Conservation (phyloP, 805 yeast genomes). For the Metschnikowia lunata region DNA sequence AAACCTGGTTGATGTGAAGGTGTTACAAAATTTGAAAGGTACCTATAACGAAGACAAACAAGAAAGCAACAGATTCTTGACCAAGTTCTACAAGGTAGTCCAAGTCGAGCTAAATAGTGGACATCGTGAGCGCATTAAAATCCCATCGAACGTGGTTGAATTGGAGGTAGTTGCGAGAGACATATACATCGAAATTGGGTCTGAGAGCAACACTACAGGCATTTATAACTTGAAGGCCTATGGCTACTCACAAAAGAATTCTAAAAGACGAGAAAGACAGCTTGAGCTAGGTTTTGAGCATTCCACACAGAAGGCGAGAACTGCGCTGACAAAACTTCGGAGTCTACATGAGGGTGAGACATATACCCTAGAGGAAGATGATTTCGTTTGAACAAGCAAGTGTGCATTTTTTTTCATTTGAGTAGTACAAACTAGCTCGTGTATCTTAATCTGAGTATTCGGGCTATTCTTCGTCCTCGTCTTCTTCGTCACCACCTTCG, state of each 20-base stretch:
- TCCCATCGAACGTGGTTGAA: conserved; percentile 34
- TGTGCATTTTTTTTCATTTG: too few species aligned
- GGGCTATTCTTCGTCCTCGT: conserved; percentile 51
- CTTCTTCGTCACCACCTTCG: conserved; percentile 51
- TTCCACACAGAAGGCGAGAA: conserved; percentile 1
- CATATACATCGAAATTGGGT: conserved; percentile 25
- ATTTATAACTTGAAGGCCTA: conserved; percentile 14
- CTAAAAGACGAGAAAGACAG: conserved; percentile 9
- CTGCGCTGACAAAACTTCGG: background rate
- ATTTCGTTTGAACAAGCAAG: background rate
- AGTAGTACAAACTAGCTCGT: background rate
- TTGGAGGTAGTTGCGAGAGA: conserved; percentile 30
- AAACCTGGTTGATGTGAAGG: conserved; percentile 3
- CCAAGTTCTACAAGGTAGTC: conserved; percentile 29
- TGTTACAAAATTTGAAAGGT: too few species aligned
- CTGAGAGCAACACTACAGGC: conserved; percentile 12
- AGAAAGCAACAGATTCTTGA: conserved; percentile 23
- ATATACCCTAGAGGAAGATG: conserved; percentile 8
- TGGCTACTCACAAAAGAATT: conserved; percentile 13
- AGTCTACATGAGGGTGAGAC: background rate
- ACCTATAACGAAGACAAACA: too few species aligned
- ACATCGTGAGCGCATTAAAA: conserved; percentile 23
- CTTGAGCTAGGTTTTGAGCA: conserved; percentile 12
- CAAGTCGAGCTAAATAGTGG: conserved; percentile 16
- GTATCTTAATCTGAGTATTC: background rate